These are phyloP conservation scores for Trichoderma oligosporum DNA, from an alignment of 2,329 filamentous ascomycete genomes.

Conservation along the genomic window DNA sequence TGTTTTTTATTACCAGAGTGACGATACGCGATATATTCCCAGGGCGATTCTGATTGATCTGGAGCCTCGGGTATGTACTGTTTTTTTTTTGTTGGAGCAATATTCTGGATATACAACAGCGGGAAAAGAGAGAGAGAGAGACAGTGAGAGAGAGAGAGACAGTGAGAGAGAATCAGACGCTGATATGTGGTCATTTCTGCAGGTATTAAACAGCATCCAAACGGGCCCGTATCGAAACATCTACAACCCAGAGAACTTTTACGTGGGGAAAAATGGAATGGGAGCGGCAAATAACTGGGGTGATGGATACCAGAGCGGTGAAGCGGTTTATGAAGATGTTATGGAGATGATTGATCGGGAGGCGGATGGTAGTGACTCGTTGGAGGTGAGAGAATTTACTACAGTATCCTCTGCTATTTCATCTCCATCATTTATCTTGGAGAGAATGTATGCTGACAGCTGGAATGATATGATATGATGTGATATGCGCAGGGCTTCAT, in stretches of 20 bases:
- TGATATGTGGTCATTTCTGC: not conserved
- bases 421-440: not conserved
- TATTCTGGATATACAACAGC: not conserved
- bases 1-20: conserved; percentile 99
- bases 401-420: not conserved
- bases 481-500: conserved; percentile 73
- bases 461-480: not conserved
- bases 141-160: not conserved
- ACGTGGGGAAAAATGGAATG: conserved; percentile 86
- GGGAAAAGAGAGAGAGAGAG: too few relatives aligned
- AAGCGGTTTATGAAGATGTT: conserved; percentile 89
- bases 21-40: conserved; percentile 97
- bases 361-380: conserved; percentile 93
- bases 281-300: conserved; percentile 99
- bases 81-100: not conserved
- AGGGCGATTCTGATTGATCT: conserved; percentile 92
- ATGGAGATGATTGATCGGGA: conserved; percentile 99
- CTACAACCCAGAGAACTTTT: conserved; percentile 99
- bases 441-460: not conserved
- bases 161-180: not conserved
- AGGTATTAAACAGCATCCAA: conserved; percentile 89
- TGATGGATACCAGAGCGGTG: conserved; percentile 89
- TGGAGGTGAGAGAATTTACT: conserved; percentile 60
- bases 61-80: conserved; percentile 68
- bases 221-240: conserved; percentile 95